Conservation (phyloP, 2,329 filamentous ascomycete species). For the Clonostachys sp. region DNA sequence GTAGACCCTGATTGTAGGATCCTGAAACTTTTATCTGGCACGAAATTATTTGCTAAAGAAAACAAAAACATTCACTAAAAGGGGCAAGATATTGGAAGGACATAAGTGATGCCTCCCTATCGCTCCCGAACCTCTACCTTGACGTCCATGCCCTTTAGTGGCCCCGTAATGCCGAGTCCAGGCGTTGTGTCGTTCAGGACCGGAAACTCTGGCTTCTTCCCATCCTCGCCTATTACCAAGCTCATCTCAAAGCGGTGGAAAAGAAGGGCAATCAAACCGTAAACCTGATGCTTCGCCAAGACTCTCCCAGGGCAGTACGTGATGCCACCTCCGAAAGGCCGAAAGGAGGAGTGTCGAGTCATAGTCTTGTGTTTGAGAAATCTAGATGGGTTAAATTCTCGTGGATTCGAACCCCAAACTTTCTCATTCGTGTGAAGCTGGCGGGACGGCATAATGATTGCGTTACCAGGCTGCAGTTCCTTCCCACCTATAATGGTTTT, state of each 20-base stretch:
- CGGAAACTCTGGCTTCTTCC: background rate
- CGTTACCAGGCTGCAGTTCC: background rate
- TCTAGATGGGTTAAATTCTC: background rate
- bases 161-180: too few species aligned
- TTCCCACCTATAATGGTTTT: background rate
- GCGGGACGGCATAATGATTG: background rate
- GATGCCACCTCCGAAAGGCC: background rate
- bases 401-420: background rate
- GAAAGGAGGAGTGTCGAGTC: background rate
- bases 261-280: background rate
- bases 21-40: too few species aligned
- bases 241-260: background rate
- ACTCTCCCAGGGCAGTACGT: background rate
- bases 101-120: too few species aligned
- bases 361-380: background rate
- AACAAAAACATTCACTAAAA: too few species aligned
- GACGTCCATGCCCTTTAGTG: too few species aligned
- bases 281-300: background rate
- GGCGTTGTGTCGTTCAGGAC: too few species aligned
- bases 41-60: too few species aligned
- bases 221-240: background rate
- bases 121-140: too few species aligned
- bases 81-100: too few species aligned
- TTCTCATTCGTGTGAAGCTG: background rate
- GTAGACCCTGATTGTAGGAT: too few species aligned